Base-by-base conservation (phyloP, 2,329 filamentous ascomycete species). In the Clarireedia sp. region DNA sequence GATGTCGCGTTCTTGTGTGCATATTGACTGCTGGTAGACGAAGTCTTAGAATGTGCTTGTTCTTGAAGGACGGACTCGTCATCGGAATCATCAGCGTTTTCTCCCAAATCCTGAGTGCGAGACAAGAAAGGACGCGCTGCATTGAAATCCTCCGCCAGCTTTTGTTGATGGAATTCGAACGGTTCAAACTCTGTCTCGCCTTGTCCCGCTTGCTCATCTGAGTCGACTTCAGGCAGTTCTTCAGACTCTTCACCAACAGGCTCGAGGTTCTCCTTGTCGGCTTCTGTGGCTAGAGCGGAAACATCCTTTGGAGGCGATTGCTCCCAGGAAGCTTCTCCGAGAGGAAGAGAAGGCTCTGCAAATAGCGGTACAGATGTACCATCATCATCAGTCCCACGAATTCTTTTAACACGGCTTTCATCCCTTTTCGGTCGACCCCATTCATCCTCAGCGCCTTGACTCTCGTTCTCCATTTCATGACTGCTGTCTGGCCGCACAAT, bases 301-400 rank as follows among this genome's bases (percentile, higher is more conserved):
- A 37, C 56, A 24, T 67, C 61, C 57, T 69, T 67, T 3, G 64
- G 62, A 21, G 64, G 63, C 7, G 64, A 67, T 53, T 69, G 67
- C 43, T 66, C 66, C 33, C 63, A 56, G n/a, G 56, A 58, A 2
- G 62, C 68, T 48, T 71, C 68, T 0, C 68, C 64, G 4, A 71
- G 67, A 14, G 69, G 66, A 61, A 64, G 68, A 24, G 72, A 73
- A 14, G 76, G 77, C 51, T 81, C 76, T 8, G 89, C 89, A 69
- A 95, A 95, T 51, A 82, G 76, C 21, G 87, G 85, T 23, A 92
- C 83, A 49, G 86, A 80, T 63, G 95, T 85, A 17, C 81, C 85
- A 64, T 87, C 84, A 51, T 78, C 80, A 17, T 77, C 80, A 46
- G 72, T 77, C 57, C 81, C 83, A 62, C 84, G 83, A 60, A 82